These are phyloP conservation scores for Spathaspora passalidarum DNA, from an alignment of 805 yeast genomes.

Conservation along the genomic window DNA sequence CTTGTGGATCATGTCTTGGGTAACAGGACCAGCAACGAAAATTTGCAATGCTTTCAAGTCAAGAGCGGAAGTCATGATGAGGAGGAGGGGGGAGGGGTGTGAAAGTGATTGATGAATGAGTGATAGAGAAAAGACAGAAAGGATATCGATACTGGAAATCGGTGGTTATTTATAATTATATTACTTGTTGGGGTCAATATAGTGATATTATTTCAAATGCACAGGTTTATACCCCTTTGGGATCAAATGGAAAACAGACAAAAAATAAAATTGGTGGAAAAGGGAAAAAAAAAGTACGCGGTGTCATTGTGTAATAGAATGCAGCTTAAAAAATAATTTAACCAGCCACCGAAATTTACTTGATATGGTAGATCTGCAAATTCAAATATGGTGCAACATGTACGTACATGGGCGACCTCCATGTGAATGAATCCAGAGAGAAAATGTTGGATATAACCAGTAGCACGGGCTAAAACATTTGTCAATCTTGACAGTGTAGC, in stretches of 20 bases:
- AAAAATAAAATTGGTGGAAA: background rate
- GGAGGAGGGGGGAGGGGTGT: background rate
- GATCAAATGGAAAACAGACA: background rate
- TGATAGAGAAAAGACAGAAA: background rate
- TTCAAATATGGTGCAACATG: no score
- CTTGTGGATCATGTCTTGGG: slow-evolving; percentile 72
- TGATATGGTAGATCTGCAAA: no score
- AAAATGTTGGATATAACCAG: no score
- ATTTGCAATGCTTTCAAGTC: slow-evolving; percentile 52
- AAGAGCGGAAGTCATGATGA: slow-evolving; percentile 11
- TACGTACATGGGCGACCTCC: no score
- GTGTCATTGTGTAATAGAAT: background rate
- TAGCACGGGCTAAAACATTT: no score
- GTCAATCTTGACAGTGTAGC: no score
- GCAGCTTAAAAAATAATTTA: background rate
- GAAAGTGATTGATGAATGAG: background rate
- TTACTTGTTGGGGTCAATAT: background rate
- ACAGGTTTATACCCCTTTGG: background rate
- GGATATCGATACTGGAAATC: background rate
- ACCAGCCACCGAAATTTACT: background rate
- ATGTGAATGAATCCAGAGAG: no score
- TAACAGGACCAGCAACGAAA: slow-evolving; percentile 62
- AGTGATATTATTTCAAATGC: background rate
- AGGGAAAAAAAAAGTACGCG: background rate
- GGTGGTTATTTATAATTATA: background rate